Evolutionary conservation across 345 rosid genomes (phyloP), one percentile per base, ranked within the genome.

Genomic region (Arabidopsis suecica): DNA sequence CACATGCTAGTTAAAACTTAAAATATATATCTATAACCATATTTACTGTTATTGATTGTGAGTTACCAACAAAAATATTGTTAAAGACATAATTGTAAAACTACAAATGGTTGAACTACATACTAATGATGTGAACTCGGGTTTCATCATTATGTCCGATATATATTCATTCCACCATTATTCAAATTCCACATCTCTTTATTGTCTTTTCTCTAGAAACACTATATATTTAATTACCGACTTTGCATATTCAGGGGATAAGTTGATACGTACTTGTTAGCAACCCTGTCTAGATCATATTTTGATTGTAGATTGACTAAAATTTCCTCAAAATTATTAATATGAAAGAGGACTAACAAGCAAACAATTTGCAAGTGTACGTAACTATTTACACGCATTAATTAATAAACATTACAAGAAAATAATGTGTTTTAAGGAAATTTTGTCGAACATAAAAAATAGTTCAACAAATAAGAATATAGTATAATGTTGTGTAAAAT

Each of bases 51-150:
- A 44, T 4, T 23, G 76, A 71, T 57, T 47, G 54, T 57, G 76
- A 77, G 76, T 71, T 77, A 71, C 76, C 71, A 77, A 57, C 80
- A 28, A 38, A 63, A 63, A 55, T 77, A 36, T 64, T 48, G 72
- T 70, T 70, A 77, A 77, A 18, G 37, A 62, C 36, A 50, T 68
- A 56, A 65, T 36, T 57, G 60, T 56, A 36, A 32, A 56, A 50
- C 53, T 50, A 30, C 37, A 40, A 20, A 70, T 61, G 55, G 49
- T 51, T 68, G 11, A 68, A 68, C 56, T 59, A 49, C 25, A 51
- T 20, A 49, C 56, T 54, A 69, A 69, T 44, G 70, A 69, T 53
- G 59, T 50, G 51, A 60, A 60, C 40, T 60, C n/a, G 38, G 44
- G 57, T 44, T 63, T 63, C 71, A 77, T 77, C 51, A 70, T 70